These are phyloP conservation scores for Alisma plantagoaquatica DNA, from an alignment of 106 monocot genomes.

Conservation along the genomic window DNA sequence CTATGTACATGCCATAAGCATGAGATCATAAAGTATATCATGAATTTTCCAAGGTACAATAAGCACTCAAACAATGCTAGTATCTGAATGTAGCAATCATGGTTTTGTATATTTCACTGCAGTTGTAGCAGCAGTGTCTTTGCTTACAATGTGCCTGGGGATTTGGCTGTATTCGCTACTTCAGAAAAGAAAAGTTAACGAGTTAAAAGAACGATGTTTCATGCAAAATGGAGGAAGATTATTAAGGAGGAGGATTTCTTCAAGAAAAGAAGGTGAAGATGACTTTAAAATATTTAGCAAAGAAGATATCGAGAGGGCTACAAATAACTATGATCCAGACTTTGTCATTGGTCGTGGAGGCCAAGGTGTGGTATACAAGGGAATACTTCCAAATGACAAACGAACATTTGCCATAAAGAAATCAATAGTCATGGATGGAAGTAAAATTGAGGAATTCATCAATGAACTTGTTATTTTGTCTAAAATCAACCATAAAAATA, in stretches of 20 bases:
- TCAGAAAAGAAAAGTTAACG: conserved; percentile 8
- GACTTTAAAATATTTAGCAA: not conserved
- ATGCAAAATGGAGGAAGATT: conserved; percentile 14
- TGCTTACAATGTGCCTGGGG: not conserved
- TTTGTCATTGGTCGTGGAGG: conserved; percentile 1
- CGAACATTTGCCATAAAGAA: not conserved
- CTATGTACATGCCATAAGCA: no score
- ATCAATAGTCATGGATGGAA: not conserved
- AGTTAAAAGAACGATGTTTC: conserved; percentile 7
- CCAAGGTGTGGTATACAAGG: conserved; percentile 7
- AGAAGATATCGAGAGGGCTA: conserved; percentile 5
- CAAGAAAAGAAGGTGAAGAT: not conserved
- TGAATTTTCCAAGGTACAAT: no score
- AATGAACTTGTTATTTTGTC: conserved; percentile 5
- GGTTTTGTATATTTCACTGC: no score
- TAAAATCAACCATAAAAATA: conserved; percentile 4
- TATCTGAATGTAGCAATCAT: no score
- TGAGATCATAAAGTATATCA: no score
- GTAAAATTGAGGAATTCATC: conserved; percentile 2
- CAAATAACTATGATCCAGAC: conserved; percentile 1
- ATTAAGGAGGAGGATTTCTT: conserved; percentile 10
- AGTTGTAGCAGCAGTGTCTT: not conserved
- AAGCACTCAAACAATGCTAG: no score
- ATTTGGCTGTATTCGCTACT: not conserved
- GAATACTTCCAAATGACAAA: not conserved